Base-by-base conservation (phyloP, 139 green algal species). In the Chlorella sp. region DNA sequence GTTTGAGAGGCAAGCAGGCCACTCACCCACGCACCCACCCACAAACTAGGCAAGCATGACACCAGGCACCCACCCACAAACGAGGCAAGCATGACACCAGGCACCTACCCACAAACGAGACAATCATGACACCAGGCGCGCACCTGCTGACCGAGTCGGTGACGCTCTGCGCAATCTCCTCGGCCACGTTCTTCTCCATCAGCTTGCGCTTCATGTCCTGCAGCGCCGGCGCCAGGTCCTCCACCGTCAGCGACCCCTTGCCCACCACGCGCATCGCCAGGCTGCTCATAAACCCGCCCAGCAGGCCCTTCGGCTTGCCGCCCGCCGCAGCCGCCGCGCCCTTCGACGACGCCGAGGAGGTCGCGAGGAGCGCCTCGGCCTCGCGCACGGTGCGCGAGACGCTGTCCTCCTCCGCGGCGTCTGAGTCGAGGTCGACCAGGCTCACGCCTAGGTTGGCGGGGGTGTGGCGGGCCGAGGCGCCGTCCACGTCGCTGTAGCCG, bases 181-280 rank as follows among this genome's bases (percentile, higher is more conserved):
- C 88, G 23, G 95, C 96, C 65, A 99, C 95, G 79, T 99, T 99
- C 49, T 94, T 89, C 76, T 96, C 90, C 91, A 99, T 97, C 5
- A 99, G 88, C 76, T 92, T 93, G 61, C 80, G 76, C 83, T 98
- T 97, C 77, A 99, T 92, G 29, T 88, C 84, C 27, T 83, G 83
- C 60, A 99, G 83, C 27, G 90, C 89, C 10, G 90, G 88, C 36
- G 81, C 80, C 59, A 99, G 82, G 80, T 99, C 95, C 33, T 87
- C 83, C 1, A 71, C 74, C 0, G 80, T 88, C 42, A 99, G 30
- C 32, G 33, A 26, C 32, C 29, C 14, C 32, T 88, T 97, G 60
- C 94, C 94, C 72, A 88, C 80, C 51, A 97, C 83, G 62, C 79
- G 87, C 61, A 92, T 82, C 14, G 84, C 77, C 2, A 97, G 75